phyloP scores from a whole-genome alignment of 768 basidiomycete species.

The Kwoniella dendrophila region DNA sequence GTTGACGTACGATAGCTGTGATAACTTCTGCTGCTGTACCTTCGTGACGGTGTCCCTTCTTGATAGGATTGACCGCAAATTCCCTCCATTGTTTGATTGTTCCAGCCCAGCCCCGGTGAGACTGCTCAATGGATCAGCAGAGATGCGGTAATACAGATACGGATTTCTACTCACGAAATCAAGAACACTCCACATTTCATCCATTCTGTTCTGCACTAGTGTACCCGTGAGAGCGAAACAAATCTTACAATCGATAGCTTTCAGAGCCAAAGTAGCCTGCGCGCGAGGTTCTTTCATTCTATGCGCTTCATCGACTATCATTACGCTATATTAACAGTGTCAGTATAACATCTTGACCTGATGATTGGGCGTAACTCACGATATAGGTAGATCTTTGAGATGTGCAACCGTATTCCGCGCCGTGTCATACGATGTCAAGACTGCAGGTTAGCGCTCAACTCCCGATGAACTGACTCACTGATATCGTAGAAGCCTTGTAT shows the following conservation, averaged over 20 bases:
- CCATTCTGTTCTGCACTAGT: slow-evolving; percentile 84
- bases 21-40: slow-evolving; percentile 43
- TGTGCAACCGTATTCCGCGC: slow-evolving; percentile 71
- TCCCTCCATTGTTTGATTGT: slow-evolving; percentile 74
- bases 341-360: slow-evolving; percentile 7
- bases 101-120: slow-evolving; percentile 71
- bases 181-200: slow-evolving; percentile 87
- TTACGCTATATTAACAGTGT: slow-evolving; percentile 27
- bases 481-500: slow-evolving; percentile 80
- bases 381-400: slow-evolving; percentile 64
- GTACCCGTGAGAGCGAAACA: slow-evolving; percentile 86
- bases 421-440: slow-evolving; percentile 78
- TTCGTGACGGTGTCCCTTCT: slow-evolving; percentile 50
- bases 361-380: slow-evolving; percentile 64
- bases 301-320: slow-evolving; percentile 82
- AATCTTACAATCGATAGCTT: slow-evolving; percentile 66
- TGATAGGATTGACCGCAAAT: slow-evolving; percentile 61
- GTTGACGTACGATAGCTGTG: slow-evolving; percentile 39
- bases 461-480: slow-evolving; percentile 58
- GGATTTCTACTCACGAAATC: slow-evolving; percentile 90
- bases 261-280: slow-evolving; percentile 69
- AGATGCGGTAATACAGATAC: no score
- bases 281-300: slow-evolving; percentile 77
- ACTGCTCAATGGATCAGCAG: slow-evolving; percentile 24
- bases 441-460: slow-evolving; percentile 56